These are phyloP conservation scores for Margaritispora aquatica DNA, from an alignment of 495 filamentous ascomycete genomes.

Conservation along the genomic window DNA sequence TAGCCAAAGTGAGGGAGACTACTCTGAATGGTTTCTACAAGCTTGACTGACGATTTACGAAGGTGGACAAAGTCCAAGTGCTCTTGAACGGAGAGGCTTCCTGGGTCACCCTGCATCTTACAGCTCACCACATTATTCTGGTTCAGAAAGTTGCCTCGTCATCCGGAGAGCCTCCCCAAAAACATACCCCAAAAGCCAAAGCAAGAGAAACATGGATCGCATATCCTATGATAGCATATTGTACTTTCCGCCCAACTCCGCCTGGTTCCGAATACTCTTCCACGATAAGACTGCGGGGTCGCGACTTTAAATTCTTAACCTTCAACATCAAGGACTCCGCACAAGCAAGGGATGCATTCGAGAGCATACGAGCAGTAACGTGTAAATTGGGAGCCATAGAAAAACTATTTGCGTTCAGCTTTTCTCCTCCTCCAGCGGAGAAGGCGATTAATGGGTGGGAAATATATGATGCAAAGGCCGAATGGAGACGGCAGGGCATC, in stretches of 20 bases:
- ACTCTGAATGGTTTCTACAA: neutral
- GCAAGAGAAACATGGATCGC: constrained; percentile 87
- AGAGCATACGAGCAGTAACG: constrained; percentile 75
- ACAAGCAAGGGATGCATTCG: constrained; percentile 79
- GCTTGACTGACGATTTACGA: constrained; percentile 11
- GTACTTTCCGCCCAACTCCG: constrained; percentile 64
- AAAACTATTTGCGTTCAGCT: constrained; percentile 87
- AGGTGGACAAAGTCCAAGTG: constrained; percentile 37
- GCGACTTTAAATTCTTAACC: constrained; percentile 88
- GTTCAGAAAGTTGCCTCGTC: constrained; percentile 22
- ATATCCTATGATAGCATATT: constrained; percentile 81
- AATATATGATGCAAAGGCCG: constrained; percentile 77
- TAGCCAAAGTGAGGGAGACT: constrained; percentile 18
- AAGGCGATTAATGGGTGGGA: constrained; percentile 75
- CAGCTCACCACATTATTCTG: constrained; percentile 38
- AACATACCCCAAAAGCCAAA: constrained; percentile 3
- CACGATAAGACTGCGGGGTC: constrained; percentile 80
- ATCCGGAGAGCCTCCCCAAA: neutral
- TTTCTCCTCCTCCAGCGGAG: constrained; percentile 67
- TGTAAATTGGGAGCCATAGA: constrained; percentile 80
- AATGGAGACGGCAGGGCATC: constrained; percentile 77
- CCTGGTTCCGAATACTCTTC: constrained; percentile 65
- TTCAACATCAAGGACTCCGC: constrained; percentile 77
- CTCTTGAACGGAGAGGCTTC: constrained; percentile 35
- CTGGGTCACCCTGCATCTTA: constrained; percentile 38